Evolutionary conservation across 257 asterid genomes (phyloP), one percentile per base, ranked within the genome.

Genomic region (Dorcoceras hygrometricum): DNA sequence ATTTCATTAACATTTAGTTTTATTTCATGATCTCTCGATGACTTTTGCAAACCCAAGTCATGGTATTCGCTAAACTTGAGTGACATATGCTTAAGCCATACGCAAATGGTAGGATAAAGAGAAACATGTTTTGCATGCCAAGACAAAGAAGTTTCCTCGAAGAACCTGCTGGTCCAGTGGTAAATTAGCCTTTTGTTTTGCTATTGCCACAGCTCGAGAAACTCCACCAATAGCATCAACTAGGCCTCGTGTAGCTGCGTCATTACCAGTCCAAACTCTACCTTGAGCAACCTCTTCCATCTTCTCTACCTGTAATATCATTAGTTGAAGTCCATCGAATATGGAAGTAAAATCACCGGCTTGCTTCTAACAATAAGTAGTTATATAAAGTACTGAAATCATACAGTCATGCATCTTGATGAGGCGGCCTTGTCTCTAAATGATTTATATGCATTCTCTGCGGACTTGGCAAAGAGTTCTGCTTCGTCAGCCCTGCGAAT

Each of bases 241-340:
- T 62, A 93, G 84, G 71, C 99, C 97, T 39, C 89, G 86, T 46
- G 92, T 81, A 69, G 87, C 91, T 1, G 97, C 99, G 73, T 90
- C 96, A 56, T 83, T 83, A 24, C 99, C 99, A 9, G 95, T 86
- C 99, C 99, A 93, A 69, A 93, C 99, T 77, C 99, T 88, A 67
- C 99, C 99, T 77, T 93, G 99, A 39, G 99, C 99, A 64, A 90
- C 90, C 75, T 88, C 96, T 81, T 93, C 99, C 96, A 90, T 93
- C 77, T 85, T 81, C 69, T 88, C 95, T 65, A 86, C 81, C 97
- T 93, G 83, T 53, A 65, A 66, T 43, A 66, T 14, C 24, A 56
- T 53, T 23, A 58, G 66, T 73, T 51, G 68, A 70, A 69, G 60
- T 62, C 77, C 76, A 75, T 29, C 58, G n/a, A 65, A 70, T 34